Evolutionary conservation across 2,329 filamentous ascomycete genomes (phyloP), one percentile per base, ranked within the genome.

Genomic region (Dactylella cylindrospora): DNA sequence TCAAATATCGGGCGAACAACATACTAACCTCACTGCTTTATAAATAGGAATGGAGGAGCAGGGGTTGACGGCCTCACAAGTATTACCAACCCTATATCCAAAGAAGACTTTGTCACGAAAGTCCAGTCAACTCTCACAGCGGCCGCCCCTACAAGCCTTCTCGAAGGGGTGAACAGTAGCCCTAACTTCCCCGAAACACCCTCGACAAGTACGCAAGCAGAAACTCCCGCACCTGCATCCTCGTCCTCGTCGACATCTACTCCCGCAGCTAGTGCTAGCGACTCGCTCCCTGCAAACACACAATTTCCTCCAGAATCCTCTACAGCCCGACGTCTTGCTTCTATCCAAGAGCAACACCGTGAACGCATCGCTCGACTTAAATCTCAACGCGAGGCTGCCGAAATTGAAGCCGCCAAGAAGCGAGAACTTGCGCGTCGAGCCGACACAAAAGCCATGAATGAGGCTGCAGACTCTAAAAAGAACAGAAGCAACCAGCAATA

Each of bases 81-180:
- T 12, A 35, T 64, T n/a, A 50, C 43, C 17, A 43, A 54, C 13
- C 49, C 49, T 1, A 55, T 64, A 25, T 50, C 49, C 8, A 64
- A 64, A 26, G 57, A 64, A 8, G 57, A 55, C 9, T 55, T 64
- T 20, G 26, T 55, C 31, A 29, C 49, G 9, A 64, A 55, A 20
- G 45, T 64, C 15, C 29, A 47, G 12, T 32, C 49, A 2, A 55
- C 49, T 2, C 28, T 64, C 17, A 46, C 22, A 19, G 40, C 9
- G 10, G 32, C 41, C 9, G 32, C 39, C 2, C 19, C 57, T n/a
- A 35, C 57, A 2, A 61, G 5, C 29, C 55, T 61, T 20, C 40
- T 61, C 19, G 55, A 61, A 15, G 55, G 55, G 10, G 55, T 61
- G 9, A 61, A 61, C 36, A 61, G 55, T 31, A 47, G 47, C 29